Base-by-base conservation (phyloP, 2,329 filamentous ascomycete species). In the Trichoderma koningiopsis region DNA sequence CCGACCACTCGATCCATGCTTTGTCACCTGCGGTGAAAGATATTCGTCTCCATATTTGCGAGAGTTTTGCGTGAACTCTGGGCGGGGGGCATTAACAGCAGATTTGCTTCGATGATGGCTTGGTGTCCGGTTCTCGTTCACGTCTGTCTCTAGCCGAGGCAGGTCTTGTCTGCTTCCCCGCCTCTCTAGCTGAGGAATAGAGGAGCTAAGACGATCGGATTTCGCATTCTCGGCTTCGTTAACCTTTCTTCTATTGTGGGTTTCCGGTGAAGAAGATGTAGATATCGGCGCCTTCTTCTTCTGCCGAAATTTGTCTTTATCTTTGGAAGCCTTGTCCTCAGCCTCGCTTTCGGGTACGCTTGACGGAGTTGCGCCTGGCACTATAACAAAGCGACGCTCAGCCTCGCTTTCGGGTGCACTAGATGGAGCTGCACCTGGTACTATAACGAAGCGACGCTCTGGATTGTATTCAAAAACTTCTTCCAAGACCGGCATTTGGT, bases 401-500 rank as follows among this genome's bases (percentile, higher is more conserved):
- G 75, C 71, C 13, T 61, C 70, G 29, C 72, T 61, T 22, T 70
- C 69, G 6, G 53, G 59, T 19, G 27, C 29, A 11, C 56, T 61
- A 13, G 68, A 49, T 16, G 68, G 73, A 13, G 72, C 69, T 6
- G 76, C 71, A 43, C 80, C 79, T 53, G 82, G 78, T 31, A 91
- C 79, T 47, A 91, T 79, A 10, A 92, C 87, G 73, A 90, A 92
- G 49, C 90, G 86, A 47, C 88, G 85, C 76, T 93, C 91, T 5
- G 85, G 83, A 72, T 88, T 88, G 74, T 84, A 77, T 69, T 88
- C 84, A 73, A 83, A 81, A 64, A 91, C 86, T 68, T 91, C 88
- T 68, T 90, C 80, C 29, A 94, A 82, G 60, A 94, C 82, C 14
- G 88, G 89, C 31, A 89, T 81, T 75, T 94, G 92, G 64, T 94